These are phyloP conservation scores for Parafenestella ontariensis DNA, from an alignment of 2,329 filamentous ascomycete species.

Conservation along the genomic window DNA sequence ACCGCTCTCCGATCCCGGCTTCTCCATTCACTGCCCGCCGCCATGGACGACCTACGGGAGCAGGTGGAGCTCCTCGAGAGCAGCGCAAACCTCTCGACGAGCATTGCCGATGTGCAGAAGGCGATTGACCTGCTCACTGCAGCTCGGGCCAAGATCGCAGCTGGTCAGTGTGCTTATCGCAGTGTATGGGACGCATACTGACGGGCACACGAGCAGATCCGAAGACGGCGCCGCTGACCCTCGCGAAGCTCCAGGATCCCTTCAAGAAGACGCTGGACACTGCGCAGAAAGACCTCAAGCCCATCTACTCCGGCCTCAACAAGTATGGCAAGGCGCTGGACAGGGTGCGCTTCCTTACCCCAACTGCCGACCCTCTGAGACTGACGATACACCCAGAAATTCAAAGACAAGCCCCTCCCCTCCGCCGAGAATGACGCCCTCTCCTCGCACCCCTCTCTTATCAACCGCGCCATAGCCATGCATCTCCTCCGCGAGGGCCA, in stretches of 20 bases:
- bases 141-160: constrained; percentile 75
- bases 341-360: constrained; percentile 61
- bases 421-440: constrained; percentile 83
- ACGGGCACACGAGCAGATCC: constrained; percentile 60
- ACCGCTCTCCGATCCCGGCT: constrained; percentile 5
- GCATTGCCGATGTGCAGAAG: constrained; percentile 80
- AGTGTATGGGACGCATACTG: constrained; percentile 10
- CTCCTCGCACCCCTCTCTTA: constrained; percentile 74
- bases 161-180: constrained; percentile 54
- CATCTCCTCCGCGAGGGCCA: constrained; percentile 94
- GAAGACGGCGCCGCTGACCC: constrained; percentile 72
- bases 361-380: neutral
- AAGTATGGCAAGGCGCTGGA: constrained; percentile 86
- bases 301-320: constrained; percentile 80
- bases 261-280: constrained; percentile 81
- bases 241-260: constrained; percentile 86
- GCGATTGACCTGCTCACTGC: constrained; percentile 78
- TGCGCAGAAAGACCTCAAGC: constrained; percentile 81
- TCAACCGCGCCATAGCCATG: constrained; percentile 95
- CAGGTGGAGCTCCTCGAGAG: constrained; percentile 77
- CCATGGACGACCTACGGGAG: constrained; percentile 72
- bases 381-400: constrained; percentile 58
- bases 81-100: constrained; percentile 72
- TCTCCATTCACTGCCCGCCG: neutral
- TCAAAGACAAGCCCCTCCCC: constrained; percentile 68